Percentiles rank a stretch among this genome's conserved stretches.
These are phyloP conservation scores for Cydonia oblonga DNA, from an alignment of 331 rosid species.

Conservation along the genomic window DNA sequence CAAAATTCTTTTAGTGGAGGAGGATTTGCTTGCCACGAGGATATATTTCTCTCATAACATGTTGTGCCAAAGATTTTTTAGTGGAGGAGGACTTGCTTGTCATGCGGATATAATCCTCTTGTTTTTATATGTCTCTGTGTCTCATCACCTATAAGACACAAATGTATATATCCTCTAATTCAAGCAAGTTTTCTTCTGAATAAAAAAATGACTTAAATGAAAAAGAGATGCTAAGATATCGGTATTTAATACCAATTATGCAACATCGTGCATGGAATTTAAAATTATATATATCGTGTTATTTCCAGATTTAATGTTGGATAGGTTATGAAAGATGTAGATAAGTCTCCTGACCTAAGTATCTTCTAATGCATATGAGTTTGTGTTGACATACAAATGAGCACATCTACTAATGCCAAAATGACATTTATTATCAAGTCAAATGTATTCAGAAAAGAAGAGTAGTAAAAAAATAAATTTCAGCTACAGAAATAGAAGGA, in stretches of 20 bases:
- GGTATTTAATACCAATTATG: too few relatives aligned
- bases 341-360: too few relatives aligned
- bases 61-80: background rate
- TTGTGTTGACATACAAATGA: conserved; percentile 1
- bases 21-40: background rate
- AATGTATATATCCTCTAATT: too few relatives aligned
- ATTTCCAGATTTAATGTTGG: too few relatives aligned
- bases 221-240: too few relatives aligned
- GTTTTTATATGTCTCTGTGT: too few relatives aligned
- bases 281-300: too few relatives aligned
- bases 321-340: too few relatives aligned
- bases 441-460: background rate
- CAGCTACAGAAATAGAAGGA: background rate
- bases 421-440: background rate
- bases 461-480: background rate
- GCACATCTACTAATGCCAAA: conserved; percentile 8
- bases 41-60: background rate
- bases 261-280: too few relatives aligned
- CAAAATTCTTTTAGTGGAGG: background rate
- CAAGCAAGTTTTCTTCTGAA: too few relatives aligned
- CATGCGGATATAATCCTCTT: background rate
- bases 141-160: too few relatives aligned
- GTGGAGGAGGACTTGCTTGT: background rate
- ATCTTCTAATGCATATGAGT: background rate
- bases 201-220: too few relatives aligned